phyloP scores from a whole-genome alignment of 208 protist species.

The Leishmania martiniquensis region DNA sequence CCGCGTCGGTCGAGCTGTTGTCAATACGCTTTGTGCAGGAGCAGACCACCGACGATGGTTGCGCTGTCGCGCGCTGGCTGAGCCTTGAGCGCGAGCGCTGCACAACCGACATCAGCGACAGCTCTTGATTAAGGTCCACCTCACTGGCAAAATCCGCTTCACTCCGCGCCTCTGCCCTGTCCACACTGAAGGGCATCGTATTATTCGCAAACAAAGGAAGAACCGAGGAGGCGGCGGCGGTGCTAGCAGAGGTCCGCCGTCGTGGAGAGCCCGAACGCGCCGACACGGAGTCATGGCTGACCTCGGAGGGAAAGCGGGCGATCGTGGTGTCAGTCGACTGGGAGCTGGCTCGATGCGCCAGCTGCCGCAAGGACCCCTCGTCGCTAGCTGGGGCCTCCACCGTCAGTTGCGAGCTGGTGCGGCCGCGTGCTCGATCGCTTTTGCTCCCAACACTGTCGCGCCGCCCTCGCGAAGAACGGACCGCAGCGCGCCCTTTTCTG shows the following conservation, averaged over 20 bases:
- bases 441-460: background rate
- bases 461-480: slow-evolving; percentile 1
- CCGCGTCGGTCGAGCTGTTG: background rate
- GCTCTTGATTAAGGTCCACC: slow-evolving; percentile 16
- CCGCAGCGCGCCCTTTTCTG: background rate
- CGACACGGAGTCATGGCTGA: slow-evolving; percentile 1
- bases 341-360: background rate
- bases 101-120: slow-evolving; percentile 23
- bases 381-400: background rate
- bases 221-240: slow-evolving; percentile 1
- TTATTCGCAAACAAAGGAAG: slow-evolving; percentile 1
- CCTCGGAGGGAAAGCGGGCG: background rate
- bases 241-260: slow-evolving; percentile 3
- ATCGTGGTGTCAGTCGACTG: background rate
- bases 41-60: slow-evolving; percentile 14
- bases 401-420: background rate
- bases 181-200: background rate
- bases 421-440: background rate
- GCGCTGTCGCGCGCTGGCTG: slow-evolving; percentile 4
- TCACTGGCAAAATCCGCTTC: background rate
- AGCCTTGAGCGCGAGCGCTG: slow-evolving; percentile 23
- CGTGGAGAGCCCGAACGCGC: slow-evolving; percentile 1
- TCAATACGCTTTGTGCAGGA: slow-evolving; percentile 23
- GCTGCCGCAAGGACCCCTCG: background rate
- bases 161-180: background rate